Base-by-base conservation (phyloP, 2,329 filamentous ascomycete genomes). In the Teratosphaeria nubilosa region DNA sequence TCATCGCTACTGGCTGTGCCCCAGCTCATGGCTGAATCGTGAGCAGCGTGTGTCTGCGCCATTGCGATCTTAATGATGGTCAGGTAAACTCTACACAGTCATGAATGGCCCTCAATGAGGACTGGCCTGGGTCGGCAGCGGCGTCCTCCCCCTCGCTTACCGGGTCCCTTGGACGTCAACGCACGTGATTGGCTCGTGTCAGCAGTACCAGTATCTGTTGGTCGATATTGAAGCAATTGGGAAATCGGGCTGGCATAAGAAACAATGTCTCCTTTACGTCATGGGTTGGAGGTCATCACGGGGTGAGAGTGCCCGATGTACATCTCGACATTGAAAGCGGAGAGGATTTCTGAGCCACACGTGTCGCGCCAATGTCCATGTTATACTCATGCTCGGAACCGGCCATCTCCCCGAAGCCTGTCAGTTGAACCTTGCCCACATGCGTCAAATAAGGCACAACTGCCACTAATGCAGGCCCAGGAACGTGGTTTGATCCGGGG, bases 11-110 rank as follows among this genome's bases (percentile, higher is more conserved):
- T 61, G 52, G 62, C 57, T 13, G 61, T 59, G 86, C 67, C 83
- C 79, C 60, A 79, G 75, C 69, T 85, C 82, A 57, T 84, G 79
- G 57, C 75, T 30, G 77, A 73, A 32, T 86, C 79, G 58, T 69
- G 68, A 31, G 70, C 63, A 32, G 59, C 67, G 59, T 66, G 68
- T 60, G 51, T 53, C 32, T 62, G 61, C 60, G 62, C 66, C 66
- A 67, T 68, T 20, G 56, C 22, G 41, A 48, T 5, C 20, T 3
- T 60, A 56, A 59, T 30, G 5, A 55, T 24, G 30, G 20, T 37
- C 24, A 13, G 32, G 53, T 22, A 51, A 31, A 25, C 34, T 32
- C 20, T 2, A 22, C 41, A 22, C 16, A 22, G 22, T 10, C 41
- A 5, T 48, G n/a, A 22, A 48, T 22, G 41, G 16, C 9, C n/a